Evolutionary conservation across 148 eudicot species (phyloP), one percentile per base, ranked within the genome.

Genomic region (Vaccinium macrocarpon): DNA sequence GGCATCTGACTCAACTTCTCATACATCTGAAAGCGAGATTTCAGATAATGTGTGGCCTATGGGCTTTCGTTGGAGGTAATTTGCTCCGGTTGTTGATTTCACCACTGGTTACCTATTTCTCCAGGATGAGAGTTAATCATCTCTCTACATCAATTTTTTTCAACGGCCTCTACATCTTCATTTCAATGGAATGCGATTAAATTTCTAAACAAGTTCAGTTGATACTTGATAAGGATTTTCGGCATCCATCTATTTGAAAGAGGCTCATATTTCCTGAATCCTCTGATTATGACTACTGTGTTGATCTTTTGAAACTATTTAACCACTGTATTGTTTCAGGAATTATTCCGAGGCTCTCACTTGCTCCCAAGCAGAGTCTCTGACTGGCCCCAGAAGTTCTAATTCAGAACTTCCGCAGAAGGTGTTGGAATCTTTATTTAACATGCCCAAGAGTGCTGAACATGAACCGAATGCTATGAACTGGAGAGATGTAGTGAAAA

Each of bases 401-500:
- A 88, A 86, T 80, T 86, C 89, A 23, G 95, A 90, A 88, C 90
- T 97, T 50, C 93, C 99, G 1, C 91, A 88, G 78, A 83, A 90
- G 83, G 93, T 97, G 53, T 84, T 97, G 90, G 92, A 94, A 85
- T 90, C 98, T 85, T 91, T 97, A 82, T 97, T 95, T 82, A 91
- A 88, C 81, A 87, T 91, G 72, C 92, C 91, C 38, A 91, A 87
- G 88, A 89, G 87, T 87, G 89, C 97, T 48, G 89, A 92, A 88
- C 91, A 82, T 82, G 96, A 95, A 82, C 96, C 98, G 0, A 82
- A 80, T 80, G 85, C 87, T 82, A 97, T 97, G 98, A 93, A 92
- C 87, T 97, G 99, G 98, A 95, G 85, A 90, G 93, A 88, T 62
- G 92, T 95, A 21, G 98, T 90, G 53, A 97, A 92, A 89, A 91